Evolutionary conservation across 495 filamentous ascomycete species (phyloP).

Genomic region (Elasticomyces elasticus): DNA sequence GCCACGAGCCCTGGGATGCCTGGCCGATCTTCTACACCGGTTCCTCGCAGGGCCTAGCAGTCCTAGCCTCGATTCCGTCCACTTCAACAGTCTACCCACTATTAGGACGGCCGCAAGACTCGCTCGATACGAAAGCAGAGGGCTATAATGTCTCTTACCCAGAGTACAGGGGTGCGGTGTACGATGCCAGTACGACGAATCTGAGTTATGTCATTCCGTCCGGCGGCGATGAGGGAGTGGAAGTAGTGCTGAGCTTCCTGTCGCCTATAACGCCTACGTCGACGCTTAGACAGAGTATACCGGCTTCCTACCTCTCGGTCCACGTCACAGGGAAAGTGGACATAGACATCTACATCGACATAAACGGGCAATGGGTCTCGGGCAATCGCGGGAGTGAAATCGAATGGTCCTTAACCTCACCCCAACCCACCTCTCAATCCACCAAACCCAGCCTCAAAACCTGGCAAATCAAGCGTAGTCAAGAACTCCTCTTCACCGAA

Average conservation of each 20-base stretch:
- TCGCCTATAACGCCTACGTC: conserved; percentile 91
- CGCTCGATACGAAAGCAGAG: conserved; percentile 43
- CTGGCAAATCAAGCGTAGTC: conserved; percentile 54
- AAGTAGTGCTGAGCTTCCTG: conserved; percentile 73
- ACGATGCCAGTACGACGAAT: conserved; percentile 89
- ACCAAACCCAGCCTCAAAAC: conserved; percentile 42
- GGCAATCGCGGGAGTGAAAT: conserved; percentile 60
- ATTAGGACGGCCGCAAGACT: conserved; percentile 79
- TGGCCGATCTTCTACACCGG: conserved; percentile 97
- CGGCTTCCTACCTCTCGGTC: conserved; percentile 75
- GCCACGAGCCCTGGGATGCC: conserved; percentile 73
- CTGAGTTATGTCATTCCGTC: conserved; percentile 66
- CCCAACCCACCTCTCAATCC: conserved; percentile 33
- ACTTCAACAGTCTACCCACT: conserved; percentile 71
- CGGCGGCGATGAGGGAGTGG: conserved; percentile 37
- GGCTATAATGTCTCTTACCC: conserved; percentile 60
- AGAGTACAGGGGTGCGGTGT: conserved; percentile 65
- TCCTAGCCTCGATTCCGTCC: conserved; percentile 67
- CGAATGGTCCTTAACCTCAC: conserved; percentile 52
- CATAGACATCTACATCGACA: conserved; percentile 75
- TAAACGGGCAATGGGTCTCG: conserved; percentile 85
- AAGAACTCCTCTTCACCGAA: conserved; percentile 65
- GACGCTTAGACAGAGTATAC: conserved; percentile 80
- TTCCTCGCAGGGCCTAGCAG: conserved; percentile 64
- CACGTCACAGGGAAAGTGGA: conserved; percentile 59